Evolutionary conservation across 225 moss, liverwort and hornwort genomes (phyloP).

Genomic region (Marchantia polymorpha): DNA sequence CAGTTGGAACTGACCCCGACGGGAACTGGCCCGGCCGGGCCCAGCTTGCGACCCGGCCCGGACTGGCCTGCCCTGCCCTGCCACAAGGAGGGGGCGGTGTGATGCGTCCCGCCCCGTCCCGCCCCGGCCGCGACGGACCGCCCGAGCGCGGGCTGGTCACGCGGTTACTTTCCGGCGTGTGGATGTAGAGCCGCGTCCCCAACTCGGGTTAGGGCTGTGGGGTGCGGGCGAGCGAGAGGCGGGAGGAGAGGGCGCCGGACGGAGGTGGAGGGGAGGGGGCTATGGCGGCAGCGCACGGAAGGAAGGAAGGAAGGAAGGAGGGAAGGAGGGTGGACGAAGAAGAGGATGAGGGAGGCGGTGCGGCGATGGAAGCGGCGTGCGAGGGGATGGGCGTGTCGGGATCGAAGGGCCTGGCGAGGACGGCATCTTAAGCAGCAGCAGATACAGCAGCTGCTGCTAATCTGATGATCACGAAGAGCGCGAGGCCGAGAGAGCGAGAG

Average conservation of each 20-base stretch:
- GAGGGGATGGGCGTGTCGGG: slow-evolving; percentile 14
- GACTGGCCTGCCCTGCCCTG: too few species aligned
- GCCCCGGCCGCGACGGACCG: not conserved
- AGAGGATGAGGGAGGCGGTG: slow-evolving; percentile 5
- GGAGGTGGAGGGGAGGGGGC: not conserved
- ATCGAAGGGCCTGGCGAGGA: slow-evolving; percentile 4
- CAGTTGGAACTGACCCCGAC: slow-evolving; percentile 15
- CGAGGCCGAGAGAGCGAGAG: not conserved
- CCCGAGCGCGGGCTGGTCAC: not conserved
- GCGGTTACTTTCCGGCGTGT: not conserved
- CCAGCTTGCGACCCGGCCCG: not conserved
- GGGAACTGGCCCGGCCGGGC: not conserved
- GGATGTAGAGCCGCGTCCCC: not conserved
- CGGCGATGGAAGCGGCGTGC: slow-evolving; percentile 25
- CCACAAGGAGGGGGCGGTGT: not conserved
- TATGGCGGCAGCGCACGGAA: not conserved
- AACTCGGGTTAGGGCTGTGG: slow-evolving; percentile 14
- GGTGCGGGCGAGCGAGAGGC: not conserved
- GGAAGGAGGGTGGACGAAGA: not conserved
- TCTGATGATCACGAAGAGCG: not conserved
- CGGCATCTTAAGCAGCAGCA: slow-evolving; percentile 3
- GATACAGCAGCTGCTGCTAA: not conserved
- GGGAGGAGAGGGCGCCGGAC: not conserved
- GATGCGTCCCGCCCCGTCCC: not conserved
- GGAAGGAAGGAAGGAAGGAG: not conserved